Evolutionary conservation across 371 early-diverging fungal species (phyloP), one percentile per base, ranked within the genome.

Genomic region (Apophysomyces sp.): DNA sequence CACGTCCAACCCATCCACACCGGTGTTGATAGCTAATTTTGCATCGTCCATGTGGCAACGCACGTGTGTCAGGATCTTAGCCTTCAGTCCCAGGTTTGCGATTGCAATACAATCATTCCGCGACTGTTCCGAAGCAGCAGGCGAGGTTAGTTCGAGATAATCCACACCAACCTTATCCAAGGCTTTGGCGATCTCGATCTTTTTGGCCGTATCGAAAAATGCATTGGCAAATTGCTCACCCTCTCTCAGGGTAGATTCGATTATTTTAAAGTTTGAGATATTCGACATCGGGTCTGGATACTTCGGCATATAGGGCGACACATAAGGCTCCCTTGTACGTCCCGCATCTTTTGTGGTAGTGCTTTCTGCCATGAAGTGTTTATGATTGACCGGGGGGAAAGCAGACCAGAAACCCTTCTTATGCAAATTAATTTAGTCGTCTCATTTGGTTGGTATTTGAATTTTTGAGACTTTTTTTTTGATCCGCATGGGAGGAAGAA

Each of bases 31-130:
- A 13, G 97, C 98, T 30, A 96, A 86, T 49, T 87, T 81, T 39
- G 95, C 98, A 78, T 98, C 98, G 73, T 96, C 96, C 95, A 98
- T 96, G 73, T 98, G 97, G 85, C 98, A 97, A 58, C 95, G 90
- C 32, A 94, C 87, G 68, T 97, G 98, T 28, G 98, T 94, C 66
- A 97, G 83, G 68, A 97, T 95, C 86, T 98, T 98, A 69, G 96
- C 96, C 84, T 95, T 96, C 61, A 98, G 83, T 4, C 96, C 96
- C 21, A 98, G 84, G 55, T 88, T 89, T 68, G 92, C 86, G 65
- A 98, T 96, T 12, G 92, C 92, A 58, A 79, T 85, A 79, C 94
- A 95, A 82, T 98, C 98, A 29, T 78, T 85, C 52, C 91, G 84
- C 24, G 95, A 95, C 81, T 97, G 95, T 71, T 95, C 93, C 51